Conservation (phyloP, 257 asterid species). For the Anisodus acutangulus region DNA sequence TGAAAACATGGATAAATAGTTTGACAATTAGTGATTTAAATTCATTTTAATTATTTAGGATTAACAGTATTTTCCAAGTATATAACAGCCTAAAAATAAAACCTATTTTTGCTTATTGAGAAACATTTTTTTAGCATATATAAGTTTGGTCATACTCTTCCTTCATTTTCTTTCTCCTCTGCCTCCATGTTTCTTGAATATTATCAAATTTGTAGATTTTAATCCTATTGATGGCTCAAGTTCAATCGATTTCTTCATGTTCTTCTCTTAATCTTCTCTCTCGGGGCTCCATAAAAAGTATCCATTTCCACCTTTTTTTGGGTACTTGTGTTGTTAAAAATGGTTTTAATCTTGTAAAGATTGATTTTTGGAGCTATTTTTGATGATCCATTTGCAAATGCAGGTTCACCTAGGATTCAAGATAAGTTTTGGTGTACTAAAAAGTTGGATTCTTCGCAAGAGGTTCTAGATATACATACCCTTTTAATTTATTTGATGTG, state of each 20-base stretch:
- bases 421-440: constrained; percentile 41
- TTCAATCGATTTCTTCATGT: constrained; percentile 56
- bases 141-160: too few species aligned
- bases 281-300: constrained; percentile 54
- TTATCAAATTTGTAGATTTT: neutral
- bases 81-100: too few species aligned
- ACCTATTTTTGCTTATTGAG: too few species aligned
- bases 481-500: neutral
- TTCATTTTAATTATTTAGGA: too few species aligned
- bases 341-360: neutral
- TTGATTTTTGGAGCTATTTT: neutral
- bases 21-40: too few species aligned
- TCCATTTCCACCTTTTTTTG: neutral
- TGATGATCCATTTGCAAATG: constrained; percentile 19
- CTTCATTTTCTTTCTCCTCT: neutral
- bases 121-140: too few species aligned
- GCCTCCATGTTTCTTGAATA: neutral
- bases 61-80: too few species aligned
- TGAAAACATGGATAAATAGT: too few species aligned
- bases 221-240: constrained; percentile 53
- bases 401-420: constrained; percentile 43
- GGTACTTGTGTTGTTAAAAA: neutral
- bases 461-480: constrained; percentile 40
- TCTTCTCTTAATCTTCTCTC: constrained; percentile 49
- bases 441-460: constrained; percentile 44